A percentile compares a stretch with the other conserved stretches of the same genome.
These are phyloP conservation scores for Spathaspora boniae DNA, from an alignment of 805 yeast genomes.

Conservation along the genomic window DNA sequence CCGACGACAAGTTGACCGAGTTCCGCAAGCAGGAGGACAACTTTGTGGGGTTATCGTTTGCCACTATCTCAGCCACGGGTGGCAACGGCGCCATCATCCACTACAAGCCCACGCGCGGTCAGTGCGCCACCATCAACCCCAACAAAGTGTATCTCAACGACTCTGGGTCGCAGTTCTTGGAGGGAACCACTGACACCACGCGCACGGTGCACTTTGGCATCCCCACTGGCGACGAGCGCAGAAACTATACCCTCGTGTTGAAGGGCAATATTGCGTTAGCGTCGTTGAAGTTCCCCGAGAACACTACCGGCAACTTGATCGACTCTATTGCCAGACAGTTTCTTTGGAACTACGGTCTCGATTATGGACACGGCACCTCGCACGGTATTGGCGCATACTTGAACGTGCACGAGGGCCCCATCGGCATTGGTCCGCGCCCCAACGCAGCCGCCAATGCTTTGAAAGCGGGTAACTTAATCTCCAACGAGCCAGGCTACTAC, in stretches of 20 bases:
- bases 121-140: slow-evolving; percentile 49
- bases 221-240: slow-evolving; percentile 45
- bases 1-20: slow-evolving; percentile 45
- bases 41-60: slow-evolving; percentile 65
- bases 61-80: slow-evolving; percentile 73
- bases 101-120: slow-evolving; percentile 53
- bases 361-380: slow-evolving; percentile 63
- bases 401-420: slow-evolving; percentile 62
- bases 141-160: slow-evolving; percentile 52
- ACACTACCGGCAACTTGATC: slow-evolving; percentile 50
- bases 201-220: slow-evolving; percentile 53
- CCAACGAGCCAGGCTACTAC: slow-evolving; percentile 64
- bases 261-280: slow-evolving; percentile 55
- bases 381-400: slow-evolving; percentile 63
- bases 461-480: slow-evolving; percentile 51
- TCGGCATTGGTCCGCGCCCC: slow-evolving; percentile 57
- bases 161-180: slow-evolving; percentile 59
- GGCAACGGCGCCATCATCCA: slow-evolving; percentile 77
- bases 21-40: slow-evolving; percentile 40
- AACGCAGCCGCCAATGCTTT: slow-evolving; percentile 43
- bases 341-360: slow-evolving; percentile 55
- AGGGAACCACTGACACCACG: slow-evolving; percentile 65
- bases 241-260: slow-evolving; percentile 54
- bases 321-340: slow-evolving; percentile 58
- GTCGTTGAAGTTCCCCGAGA: slow-evolving; percentile 49